Percentiles rank a stretch among this genome's conserved stretches.
Conservation (phyloP, 345 rosid species). For the Salix arbutifolia region DNA sequence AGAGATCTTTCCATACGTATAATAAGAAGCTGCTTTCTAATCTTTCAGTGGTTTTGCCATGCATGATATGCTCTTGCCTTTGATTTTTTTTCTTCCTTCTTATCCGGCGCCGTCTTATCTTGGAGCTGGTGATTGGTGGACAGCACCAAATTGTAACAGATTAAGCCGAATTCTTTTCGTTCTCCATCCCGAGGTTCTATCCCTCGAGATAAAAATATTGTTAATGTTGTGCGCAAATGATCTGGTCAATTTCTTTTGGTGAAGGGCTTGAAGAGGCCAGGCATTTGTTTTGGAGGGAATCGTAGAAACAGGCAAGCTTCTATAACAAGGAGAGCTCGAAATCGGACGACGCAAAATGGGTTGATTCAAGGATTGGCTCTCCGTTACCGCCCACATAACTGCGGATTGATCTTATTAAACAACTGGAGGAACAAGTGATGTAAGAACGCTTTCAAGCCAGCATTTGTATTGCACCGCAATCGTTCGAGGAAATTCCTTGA, state of each 20-base stretch:
- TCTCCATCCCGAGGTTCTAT: no score
- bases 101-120: background rate
- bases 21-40: slow-evolving; percentile 19
- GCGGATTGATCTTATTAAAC: no score
- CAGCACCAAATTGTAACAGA: background rate
- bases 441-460: no score
- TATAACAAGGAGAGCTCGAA: no score
- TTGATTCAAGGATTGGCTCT: background rate
- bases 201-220: background rate
- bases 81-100: no score
- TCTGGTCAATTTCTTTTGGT: background rate
- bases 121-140: background rate
- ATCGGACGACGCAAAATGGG: background rate
- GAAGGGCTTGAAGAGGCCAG: background rate
- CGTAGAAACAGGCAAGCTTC: no score
- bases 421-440: background rate
- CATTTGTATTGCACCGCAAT: no score
- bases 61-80: background rate
- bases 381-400: background rate
- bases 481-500: no score
- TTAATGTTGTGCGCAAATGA: background rate
- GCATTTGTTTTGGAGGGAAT: background rate
- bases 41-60: background rate
- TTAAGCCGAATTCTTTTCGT: no score
- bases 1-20: slow-evolving; percentile 25